phyloP scores from a whole-genome alignment of 2,329 filamentous ascomycete species.

The Trichoderma sp. region DNA sequence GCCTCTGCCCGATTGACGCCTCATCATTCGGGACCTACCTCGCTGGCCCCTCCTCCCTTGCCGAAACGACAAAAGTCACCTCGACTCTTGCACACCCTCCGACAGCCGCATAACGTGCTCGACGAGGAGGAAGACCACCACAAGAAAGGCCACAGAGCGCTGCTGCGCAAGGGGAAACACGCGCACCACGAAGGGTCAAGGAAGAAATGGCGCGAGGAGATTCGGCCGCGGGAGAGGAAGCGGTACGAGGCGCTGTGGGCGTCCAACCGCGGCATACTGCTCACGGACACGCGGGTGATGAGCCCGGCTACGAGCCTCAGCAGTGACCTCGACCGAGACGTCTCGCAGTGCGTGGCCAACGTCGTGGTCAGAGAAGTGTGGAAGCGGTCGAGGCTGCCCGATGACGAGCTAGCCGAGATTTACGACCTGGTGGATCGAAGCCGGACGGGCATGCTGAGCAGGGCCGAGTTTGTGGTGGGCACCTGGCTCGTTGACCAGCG shows the following conservation, averaged over 20 bases:
- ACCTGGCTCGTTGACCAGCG: slow-evolving; percentile 82
- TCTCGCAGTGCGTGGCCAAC: slow-evolving; percentile 61
- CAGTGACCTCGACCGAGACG: slow-evolving; percentile 33
- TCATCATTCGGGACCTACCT: slow-evolving; percentile 44
- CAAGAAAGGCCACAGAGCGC: slow-evolving; percentile 54
- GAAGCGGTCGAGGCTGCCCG: slow-evolving; percentile 67
- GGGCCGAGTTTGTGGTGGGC: slow-evolving; percentile 78
- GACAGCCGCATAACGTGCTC: slow-evolving; percentile 53
- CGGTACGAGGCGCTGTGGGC: slow-evolving; percentile 86
- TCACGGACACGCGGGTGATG: slow-evolving; percentile 35
- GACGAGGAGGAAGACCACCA: slow-evolving; percentile 59
- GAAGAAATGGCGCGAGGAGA: slow-evolving; percentile 74
- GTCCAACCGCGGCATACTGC: slow-evolving; percentile 68
- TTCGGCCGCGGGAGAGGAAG: slow-evolving; percentile 72
- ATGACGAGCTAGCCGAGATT: slow-evolving; percentile 70
- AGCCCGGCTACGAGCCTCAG: slow-evolving; percentile 29
- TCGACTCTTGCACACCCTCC: slow-evolving; percentile 67
- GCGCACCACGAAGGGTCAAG: slow-evolving; percentile 76
- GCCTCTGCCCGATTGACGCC: slow-evolving; percentile 62
- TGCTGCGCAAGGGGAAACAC: slow-evolving; percentile 61
- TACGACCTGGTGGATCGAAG: slow-evolving; percentile 72
- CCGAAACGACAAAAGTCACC: slow-evolving; percentile 51
- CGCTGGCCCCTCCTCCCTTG: slow-evolving; percentile 38
- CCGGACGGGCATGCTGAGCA: slow-evolving; percentile 58
- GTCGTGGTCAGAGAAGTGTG: slow-evolving; percentile 76